Evolutionary conservation across 768 basidiomycete genomes (phyloP), one percentile per base, ranked within the genome.

Genomic region (Auricularia cornea): DNA sequence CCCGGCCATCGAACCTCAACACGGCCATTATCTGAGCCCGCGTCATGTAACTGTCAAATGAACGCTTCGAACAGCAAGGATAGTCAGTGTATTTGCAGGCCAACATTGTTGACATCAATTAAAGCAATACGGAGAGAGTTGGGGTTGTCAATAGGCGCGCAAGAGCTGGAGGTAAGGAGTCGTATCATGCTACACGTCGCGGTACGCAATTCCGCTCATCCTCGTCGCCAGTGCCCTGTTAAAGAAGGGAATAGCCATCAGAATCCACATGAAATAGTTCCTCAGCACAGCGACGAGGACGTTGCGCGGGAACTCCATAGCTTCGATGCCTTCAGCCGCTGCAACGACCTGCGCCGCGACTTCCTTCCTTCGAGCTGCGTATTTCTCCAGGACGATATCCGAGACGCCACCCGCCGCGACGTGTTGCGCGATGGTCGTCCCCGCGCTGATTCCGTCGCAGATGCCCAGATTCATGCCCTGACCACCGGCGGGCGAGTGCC

Each of bases 381-480:
- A 20, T 18, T 18, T 20, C 20, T 48, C 44, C 12, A 48, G 44
- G 20, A 48, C 20, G 5, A 20, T 6, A 18, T 48, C 44, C 20
- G 44, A 20, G 16, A 18, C 20, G 6, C 6, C 2, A 18, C 6
- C 11, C 12, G 10, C 16, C 20, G 11, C 6, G 10, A 48, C 6
- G 20, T 48, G 44, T 18, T 48, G 16, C 23, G 44, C 44, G 16
- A 48, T 48, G 20, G 16, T 18, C 6, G 20, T 20, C 6, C 44
- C 44, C 23, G 44, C 44, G 6, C 44, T 18, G 28, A 83, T 69
- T 4, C 79, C 82, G 64, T 84, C 83, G 20, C 83, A 77, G 20
- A 84, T 71, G 6, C 83, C 81, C 20, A 84, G 76, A 64, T 83
- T 83, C 82, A 84, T 81, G 10, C 83, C 83, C 61, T 83, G 82